Evolutionary conservation across 73 alveolate species (phyloP).

Genomic region (Symbiodinium pilosum): DNA sequence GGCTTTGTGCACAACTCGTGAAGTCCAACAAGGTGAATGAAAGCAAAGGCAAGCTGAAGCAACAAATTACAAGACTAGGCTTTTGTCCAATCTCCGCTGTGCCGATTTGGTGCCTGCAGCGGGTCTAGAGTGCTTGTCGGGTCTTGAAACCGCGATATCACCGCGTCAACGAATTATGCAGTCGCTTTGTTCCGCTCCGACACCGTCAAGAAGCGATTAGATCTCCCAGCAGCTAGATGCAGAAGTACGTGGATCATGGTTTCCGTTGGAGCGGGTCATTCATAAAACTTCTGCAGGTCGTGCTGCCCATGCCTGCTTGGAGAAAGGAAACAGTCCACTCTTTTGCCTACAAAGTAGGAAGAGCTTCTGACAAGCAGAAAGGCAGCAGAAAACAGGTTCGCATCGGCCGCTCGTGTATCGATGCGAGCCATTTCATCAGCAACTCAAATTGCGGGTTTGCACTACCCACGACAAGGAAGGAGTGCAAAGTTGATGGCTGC

Average conservation of each 20-base stretch:
- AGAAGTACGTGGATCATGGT: no score
- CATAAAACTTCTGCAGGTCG: neutral
- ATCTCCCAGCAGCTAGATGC: no score
- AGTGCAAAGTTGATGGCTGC: neutral
- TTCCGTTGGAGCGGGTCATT: neutral
- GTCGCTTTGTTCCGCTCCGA: neutral
- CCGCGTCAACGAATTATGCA: neutral
- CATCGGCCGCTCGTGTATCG: slow-evolving; percentile 29
- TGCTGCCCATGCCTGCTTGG: neutral
- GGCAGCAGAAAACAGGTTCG: neutral
- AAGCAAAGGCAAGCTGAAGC: no score
- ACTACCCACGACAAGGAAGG: slow-evolving; percentile 4
- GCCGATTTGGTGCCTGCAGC: neutral
- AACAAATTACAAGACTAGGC: neutral
- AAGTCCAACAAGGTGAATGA: no score
- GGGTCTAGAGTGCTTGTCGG: neutral
- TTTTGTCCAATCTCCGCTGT: neutral
- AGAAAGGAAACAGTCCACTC: no score
- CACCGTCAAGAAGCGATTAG: no score
- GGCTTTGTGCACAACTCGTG: no score
- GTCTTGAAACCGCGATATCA: neutral
- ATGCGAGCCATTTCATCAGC: neutral
- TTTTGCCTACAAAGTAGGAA: neutral
- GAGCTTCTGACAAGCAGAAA: neutral
- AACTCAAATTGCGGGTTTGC: neutral